Evolutionary conservation across 2,329 filamentous ascomycete species (phyloP), one percentile per base, ranked within the genome.

Genomic region (Verticillium longisporum): DNA sequence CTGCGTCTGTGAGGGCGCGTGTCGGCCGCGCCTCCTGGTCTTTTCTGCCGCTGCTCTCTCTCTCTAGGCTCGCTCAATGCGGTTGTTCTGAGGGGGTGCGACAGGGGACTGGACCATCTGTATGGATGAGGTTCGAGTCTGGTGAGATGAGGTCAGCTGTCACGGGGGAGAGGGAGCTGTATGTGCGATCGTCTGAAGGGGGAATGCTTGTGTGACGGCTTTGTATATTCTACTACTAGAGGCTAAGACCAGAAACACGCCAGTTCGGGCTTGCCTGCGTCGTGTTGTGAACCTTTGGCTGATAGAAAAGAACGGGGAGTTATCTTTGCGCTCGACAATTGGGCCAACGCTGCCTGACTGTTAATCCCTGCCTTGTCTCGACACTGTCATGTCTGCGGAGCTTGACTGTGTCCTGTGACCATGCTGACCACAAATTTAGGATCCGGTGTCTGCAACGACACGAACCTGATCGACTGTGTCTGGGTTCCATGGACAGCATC

Each of bases 211-310:
- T 18, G 45, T 10, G 45, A 53, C 33, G 41, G 57, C 32, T 32
- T 70, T 77, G 74, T 74, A 77, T 69, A 76, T 75, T 72, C 72
- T 74, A 71, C 67, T 68, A 61, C 68, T 61, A 58, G 61, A 55
- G 57, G 34, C 18, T 33, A 53, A 59, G 41, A 62, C 64, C 65
- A 61, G 57, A 50, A 53, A 55, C 37, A 45, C 55, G 60, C 59
- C 56, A 60, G 13, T 56, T 57, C 58, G 45, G 56, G 60, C 60
- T 61, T 61, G 31, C 59, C 59, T 38, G 38, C 56, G 60, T 61
- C 33, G 38, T 41, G 36, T 56, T 32, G 53, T 34, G 37, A 31
- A 41, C 53, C 14, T 36, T 53, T 32, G 62, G 60, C 58, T 57
- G 58, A 65, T 65, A 65, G 62, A 31, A 31, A n/a, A 59, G 37